phyloP scores from a whole-genome alignment of 1,284 basidiomycete species.

The Neonothopanus nambi region DNA sequence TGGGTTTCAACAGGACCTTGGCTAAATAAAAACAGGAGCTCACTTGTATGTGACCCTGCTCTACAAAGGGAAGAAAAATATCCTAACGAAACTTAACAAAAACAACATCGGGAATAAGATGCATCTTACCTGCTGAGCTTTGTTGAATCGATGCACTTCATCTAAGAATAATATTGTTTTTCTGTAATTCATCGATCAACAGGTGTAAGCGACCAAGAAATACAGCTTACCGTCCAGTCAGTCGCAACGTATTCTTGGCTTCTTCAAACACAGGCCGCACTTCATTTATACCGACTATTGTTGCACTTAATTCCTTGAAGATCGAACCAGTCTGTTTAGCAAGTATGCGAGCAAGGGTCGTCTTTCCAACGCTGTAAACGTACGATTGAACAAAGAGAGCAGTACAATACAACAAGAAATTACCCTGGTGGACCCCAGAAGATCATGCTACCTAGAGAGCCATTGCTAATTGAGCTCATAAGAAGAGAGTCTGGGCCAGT shows the following conservation, averaged over 20 bases:
- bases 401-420: conserved; percentile 25
- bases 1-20: conserved; percentile 11
- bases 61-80: conserved; percentile 79
- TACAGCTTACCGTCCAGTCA: conserved; percentile 61
- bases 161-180: conserved; percentile 80
- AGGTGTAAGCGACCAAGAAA: not conserved
- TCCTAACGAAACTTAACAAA: conserved; percentile 43
- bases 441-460: conserved; percentile 60
- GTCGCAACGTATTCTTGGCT: conserved; percentile 67
- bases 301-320: conserved; percentile 79
- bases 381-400: conserved; percentile 1
- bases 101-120: not conserved
- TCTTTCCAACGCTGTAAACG: conserved; percentile 66
- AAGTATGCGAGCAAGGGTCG: conserved; percentile 75
- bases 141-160: conserved; percentile 89
- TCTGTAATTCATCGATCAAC: conserved; percentile 31
- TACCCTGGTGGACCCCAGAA: conserved; percentile 79
- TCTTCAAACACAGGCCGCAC: conserved; percentile 83
- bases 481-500: conserved; percentile 55
- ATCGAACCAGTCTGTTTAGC: conserved; percentile 59
- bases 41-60: conserved; percentile 77
- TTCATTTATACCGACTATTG: conserved; percentile 74
- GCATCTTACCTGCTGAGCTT: conserved; percentile 69
- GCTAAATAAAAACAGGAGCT: conserved; percentile 20
- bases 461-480: conserved; percentile 45